Percentiles rank a stretch among this genome's conserved stretches.
phyloP scores from a whole-genome alignment of 192 early-diverging fungal genomes.

The Umbelopsis ramanniana region DNA sequence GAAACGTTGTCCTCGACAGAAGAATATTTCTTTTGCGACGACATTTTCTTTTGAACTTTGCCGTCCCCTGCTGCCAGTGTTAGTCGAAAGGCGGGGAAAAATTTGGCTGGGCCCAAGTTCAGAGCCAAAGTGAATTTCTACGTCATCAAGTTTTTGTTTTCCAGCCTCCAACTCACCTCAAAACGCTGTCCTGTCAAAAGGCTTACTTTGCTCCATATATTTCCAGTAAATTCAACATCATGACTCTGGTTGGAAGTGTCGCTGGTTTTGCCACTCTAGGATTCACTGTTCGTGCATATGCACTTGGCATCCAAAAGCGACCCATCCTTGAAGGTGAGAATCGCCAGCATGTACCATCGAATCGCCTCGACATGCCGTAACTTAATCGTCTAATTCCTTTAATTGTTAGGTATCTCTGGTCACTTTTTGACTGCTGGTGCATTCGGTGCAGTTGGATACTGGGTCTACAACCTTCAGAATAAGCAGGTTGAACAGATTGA shows the following conservation, averaged over 20 bases:
- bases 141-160: slow-evolving; percentile 25
- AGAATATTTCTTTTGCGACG: slow-evolving; percentile 22
- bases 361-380: not conserved
- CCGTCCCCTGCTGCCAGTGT: slow-evolving; percentile 23
- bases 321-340: slow-evolving; percentile 44
- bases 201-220: not conserved
- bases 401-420: slow-evolving; percentile 33
- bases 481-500: slow-evolving; percentile 37
- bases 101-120: not conserved
- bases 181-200: not conserved
- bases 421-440: slow-evolving; percentile 35
- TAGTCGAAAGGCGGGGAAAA: slow-evolving; percentile 18
- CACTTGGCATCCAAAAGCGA: slow-evolving; percentile 47
- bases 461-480: slow-evolving; percentile 38
- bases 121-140: slow-evolving; percentile 6
- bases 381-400: not conserved
- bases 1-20: slow-evolving; percentile 30
- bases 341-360: not conserved
- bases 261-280: slow-evolving; percentile 50
- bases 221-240: slow-evolving; percentile 18
- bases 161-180: slow-evolving; percentile 7
- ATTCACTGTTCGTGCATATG: slow-evolving; percentile 46
- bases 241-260: slow-evolving; percentile 38
- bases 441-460: slow-evolving; percentile 44
- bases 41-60: slow-evolving; percentile 20